phyloP scores from a whole-genome alignment of 2,329 filamentous ascomycete species.

The Cladophialophora yegresii region DNA sequence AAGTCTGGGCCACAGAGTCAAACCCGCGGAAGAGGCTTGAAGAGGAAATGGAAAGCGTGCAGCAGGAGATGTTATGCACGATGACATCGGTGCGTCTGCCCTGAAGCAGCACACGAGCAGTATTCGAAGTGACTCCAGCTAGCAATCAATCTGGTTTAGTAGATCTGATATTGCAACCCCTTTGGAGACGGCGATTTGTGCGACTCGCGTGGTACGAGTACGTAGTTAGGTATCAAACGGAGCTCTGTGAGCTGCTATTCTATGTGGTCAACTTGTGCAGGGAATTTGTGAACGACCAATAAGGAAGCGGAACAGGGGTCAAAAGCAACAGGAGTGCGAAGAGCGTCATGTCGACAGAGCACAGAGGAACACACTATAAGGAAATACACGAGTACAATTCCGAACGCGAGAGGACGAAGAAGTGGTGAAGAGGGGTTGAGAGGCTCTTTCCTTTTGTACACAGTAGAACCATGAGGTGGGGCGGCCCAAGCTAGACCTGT shows the following conservation, averaged over 20 bases:
- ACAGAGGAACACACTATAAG: not conserved
- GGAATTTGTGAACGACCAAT: not conserved
- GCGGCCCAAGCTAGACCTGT: not conserved
- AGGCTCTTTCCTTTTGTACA: not conserved
- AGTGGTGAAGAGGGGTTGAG: not conserved
- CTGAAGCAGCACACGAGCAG: too few species aligned
- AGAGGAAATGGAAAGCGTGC: not conserved
- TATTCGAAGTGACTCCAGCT: not conserved
- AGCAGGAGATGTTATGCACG: not conserved
- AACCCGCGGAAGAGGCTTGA: not conserved
- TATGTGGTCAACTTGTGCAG: not conserved
- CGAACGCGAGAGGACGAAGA: not conserved
- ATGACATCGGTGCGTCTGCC: not conserved
- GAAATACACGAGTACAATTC: not conserved
- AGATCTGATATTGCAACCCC: not conserved
- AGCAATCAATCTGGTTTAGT: not conserved
- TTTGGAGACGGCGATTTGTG: not conserved
- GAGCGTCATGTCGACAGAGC: not conserved
- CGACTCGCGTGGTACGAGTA: not conserved
- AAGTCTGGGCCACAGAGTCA: not conserved
- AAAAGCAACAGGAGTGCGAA: not conserved
- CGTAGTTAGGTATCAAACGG: not conserved
- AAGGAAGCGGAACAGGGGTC: not conserved
- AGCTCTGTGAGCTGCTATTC: not conserved
- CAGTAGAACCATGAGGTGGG: not conserved